Conservation (phyloP, 345 rosid genomes). For the Eucalyptus regnans region DNA sequence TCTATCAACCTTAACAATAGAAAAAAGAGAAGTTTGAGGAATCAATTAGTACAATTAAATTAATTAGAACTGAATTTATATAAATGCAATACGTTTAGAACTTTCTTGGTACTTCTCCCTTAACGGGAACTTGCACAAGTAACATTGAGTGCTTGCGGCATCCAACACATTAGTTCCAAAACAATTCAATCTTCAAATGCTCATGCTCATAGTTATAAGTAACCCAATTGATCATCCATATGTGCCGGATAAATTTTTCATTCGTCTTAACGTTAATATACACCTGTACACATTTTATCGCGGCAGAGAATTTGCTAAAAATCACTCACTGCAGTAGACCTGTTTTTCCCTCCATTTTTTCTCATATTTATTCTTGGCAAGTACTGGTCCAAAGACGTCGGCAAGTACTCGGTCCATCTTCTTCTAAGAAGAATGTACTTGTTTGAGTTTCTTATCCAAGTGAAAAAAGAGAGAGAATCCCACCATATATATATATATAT, state of each 20-base stretch:
- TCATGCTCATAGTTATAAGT: not conserved
- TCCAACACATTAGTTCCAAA: not conserved
- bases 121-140: not conserved
- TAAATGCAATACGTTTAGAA: fast-evolving
- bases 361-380: not conserved
- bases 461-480: too few species aligned
- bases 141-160: fast-evolving
- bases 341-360: not conserved
- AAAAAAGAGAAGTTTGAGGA: too few species aligned
- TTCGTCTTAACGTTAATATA: not conserved
- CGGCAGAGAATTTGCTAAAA: not conserved
- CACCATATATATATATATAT: too few species aligned
- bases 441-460: not conserved
- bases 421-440: not conserved
- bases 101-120: too few species aligned
- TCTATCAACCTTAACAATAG: too few species aligned
- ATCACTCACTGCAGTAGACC: not conserved
- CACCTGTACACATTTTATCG: not conserved
- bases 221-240: not conserved
- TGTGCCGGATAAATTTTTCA: not conserved
- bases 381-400: not conserved
- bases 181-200: not conserved
- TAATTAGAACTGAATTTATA: fast-evolving
- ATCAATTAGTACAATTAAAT: too few species aligned
- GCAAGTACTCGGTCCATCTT: not conserved